Base-by-base conservation (phyloP, 1,284 basidiomycete species). In the Ustilago tritici region DNA sequence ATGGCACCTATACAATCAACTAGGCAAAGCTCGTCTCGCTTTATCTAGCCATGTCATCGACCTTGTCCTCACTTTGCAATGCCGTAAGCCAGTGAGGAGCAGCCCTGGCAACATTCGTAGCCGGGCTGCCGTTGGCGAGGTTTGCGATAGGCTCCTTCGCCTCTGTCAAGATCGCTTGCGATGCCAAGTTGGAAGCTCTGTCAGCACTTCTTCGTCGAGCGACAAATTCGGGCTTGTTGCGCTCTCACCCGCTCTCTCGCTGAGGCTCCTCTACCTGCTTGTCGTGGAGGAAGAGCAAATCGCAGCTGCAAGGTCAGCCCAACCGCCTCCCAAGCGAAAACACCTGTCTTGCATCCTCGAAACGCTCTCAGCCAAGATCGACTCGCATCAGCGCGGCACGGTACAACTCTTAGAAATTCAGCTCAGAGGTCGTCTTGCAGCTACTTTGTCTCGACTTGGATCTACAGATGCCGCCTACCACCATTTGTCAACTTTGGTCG, bases 251-350 rank as follows among this genome's bases (percentile, higher is more conserved):
- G n/a, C 57, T 2, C 19, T 71, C 15, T 67, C 74, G 4, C 58
- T 68, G 15, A 41, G 74, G 6, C 41, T 76, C 4, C 68, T 76
- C 15, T 76, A 76, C 28, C 74, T 71, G 9, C 62, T 76, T 10
- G 36, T 69, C n/a, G 69, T 69, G 1, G 74, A 71, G 50, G 68
- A 71, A 46, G 74, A 76, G 56, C 68, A 73, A 23, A 46, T 65
- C 14, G 70, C 70, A 36, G 61, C 65, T 1, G 60, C 61, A 0
- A 67, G 31, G 15, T 54, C 65, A 15, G 12, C 55, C 1, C 43
- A 11, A 32, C n/a, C 38, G 14, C 7, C 35, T n/a, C 36, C 55
- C 9, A 61, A 49, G 38, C 65, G 70, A 15, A 47, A 32, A 15
- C 47, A 58, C 12, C 36, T 73, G 0, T 53, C 61, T 1, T 34